Evolutionary conservation across 345 rosid genomes (phyloP).

Genomic region (Populus simonii): DNA sequence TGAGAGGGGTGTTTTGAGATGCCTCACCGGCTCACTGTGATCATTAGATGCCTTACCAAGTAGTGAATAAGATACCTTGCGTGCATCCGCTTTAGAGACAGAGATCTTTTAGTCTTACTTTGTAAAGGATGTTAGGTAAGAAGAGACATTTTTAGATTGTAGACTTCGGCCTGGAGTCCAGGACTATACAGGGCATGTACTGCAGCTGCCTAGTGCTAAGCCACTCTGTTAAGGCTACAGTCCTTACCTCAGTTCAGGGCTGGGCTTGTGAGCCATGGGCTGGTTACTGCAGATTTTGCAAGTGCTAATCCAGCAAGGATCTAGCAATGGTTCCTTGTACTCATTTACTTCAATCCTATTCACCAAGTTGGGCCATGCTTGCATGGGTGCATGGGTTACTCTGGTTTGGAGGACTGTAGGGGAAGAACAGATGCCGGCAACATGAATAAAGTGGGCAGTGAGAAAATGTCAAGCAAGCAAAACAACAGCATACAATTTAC

Average conservation of each 20-base stretch:
- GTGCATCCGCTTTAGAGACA: not conserved
- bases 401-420: not conserved
- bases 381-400: not conserved
- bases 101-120: not conserved
- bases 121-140: not conserved
- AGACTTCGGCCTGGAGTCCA: not conserved
- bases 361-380: not conserved
- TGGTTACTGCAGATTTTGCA: no score
- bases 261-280: not conserved
- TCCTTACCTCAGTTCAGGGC: not conserved
- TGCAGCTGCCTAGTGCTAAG: not conserved
- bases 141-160: not conserved
- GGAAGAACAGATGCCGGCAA: not conserved
- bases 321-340: not conserved
- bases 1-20: not conserved
- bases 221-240: not conserved
- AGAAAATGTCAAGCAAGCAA: not conserved
- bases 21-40: not conserved
- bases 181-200: not conserved
- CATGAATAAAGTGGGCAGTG: not conserved
- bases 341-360: not conserved
- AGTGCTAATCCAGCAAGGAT: not conserved
- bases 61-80: not conserved
- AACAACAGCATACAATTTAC: not conserved
- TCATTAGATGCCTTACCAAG: not conserved